Evolutionary conservation across 1,284 basidiomycete genomes (phyloP), one percentile per base, ranked within the genome.

Genomic region (Fomitopsis schrenkii): DNA sequence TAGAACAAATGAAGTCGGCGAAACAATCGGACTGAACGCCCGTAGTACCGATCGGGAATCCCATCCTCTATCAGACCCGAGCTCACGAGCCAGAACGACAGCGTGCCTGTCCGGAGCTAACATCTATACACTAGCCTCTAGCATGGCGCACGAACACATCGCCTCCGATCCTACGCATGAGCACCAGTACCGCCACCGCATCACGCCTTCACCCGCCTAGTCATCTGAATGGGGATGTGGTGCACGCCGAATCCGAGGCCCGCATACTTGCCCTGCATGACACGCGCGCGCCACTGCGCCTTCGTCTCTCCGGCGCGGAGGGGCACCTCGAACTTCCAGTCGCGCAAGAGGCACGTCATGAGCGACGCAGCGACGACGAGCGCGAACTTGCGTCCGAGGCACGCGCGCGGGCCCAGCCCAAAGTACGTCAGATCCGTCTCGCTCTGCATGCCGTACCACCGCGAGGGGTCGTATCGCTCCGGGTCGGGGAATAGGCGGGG

Each of bases 301-400:
- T 52, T 45, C 10, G 60, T 63, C 56, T 68, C 67, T 7, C 63
- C 63, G 2, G 48, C 33, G 45, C 44, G 42, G 14, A 64, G 53
- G 41, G 60, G 59, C 1, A 62, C 19, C 17, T 60, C 62, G 19
- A 68, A 45, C 52, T 65, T 62, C 69, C 69, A 76, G 55, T 75
- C 73, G n/a, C 69, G 67, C 52, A 76, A 59, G 2, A 76, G 40
- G 38, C 64, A 53, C 5, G 66, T 60, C 14, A 76, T 60, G 58
- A 74, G 72, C 26, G 68, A 69, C 3, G 71, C 64, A 0, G 65
- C 70, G 62, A 75, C 73, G 2, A 67, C 69, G 12, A 68, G 57
- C 2, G 72, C 72, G 58, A 75, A 75, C 45, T 70, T 68, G 17
- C 68, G 62, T 4, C 74, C 74, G 26, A 74, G 61, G 64, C 72